Evolutionary conservation across 176 grass and related monocot genomes (phyloP).

Genomic region (Triticum monococcum): DNA sequence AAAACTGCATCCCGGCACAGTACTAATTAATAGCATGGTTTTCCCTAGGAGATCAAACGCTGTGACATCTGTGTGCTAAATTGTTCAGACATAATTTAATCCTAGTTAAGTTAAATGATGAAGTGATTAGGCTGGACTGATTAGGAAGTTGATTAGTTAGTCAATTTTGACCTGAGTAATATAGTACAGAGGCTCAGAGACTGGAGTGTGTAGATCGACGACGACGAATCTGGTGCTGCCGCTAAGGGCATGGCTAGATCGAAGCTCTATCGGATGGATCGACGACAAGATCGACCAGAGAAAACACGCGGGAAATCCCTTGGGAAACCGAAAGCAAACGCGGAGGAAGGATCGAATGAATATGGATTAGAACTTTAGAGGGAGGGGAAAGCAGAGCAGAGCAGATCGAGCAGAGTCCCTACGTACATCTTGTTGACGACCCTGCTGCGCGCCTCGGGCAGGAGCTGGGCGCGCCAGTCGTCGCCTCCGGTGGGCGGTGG

Average conservation of each 20-base stretch:
- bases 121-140: background rate
- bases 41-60: too few relatives aligned
- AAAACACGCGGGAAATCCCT: background rate
- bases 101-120: background rate
- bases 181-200: background rate
- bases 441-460: background rate
- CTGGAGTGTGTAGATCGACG: background rate
- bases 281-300: background rate
- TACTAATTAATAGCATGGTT: background rate
- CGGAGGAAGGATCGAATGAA: background rate
- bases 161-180: background rate
- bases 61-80: too few relatives aligned
- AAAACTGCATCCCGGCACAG: background rate
- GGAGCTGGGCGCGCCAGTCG: background rate
- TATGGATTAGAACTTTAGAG: background rate
- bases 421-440: background rate
- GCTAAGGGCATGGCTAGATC: background rate
- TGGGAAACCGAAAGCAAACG: too few relatives aligned
- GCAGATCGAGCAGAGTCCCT: background rate
- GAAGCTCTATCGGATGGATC: background rate
- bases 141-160: background rate
- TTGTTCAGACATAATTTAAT: background rate
- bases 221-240: background rate
- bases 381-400: background rate
- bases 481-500: background rate